Evolutionary conservation across 1,139 yeast species (phyloP), one percentile per base, ranked within the genome.

Genomic region (Nakaseomyces sp.): DNA sequence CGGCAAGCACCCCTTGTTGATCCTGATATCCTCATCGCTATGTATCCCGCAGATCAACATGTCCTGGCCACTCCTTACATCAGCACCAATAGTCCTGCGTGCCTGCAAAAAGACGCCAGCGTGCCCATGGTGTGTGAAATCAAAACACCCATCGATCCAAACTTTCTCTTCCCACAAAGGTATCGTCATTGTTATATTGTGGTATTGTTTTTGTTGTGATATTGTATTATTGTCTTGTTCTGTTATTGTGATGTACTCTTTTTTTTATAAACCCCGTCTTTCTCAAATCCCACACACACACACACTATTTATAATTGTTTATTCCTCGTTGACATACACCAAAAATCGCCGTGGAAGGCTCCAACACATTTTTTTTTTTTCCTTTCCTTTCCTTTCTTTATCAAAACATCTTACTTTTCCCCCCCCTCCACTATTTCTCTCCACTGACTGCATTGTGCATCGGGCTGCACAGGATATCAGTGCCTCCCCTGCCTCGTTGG

Each of bases 71-170:
- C 36, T 16, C 12, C 18, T 32, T 6, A 32, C 36, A 17, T 18
- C 36, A 5, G 24, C 22, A 18, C 48, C 42, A 20, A 56, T 53
- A n/a, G 61, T 56, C 33, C 56, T 51, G 22, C 61, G 76, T 1
- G 98, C 96, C 61, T 91, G 98, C 46, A 86, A 68, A 76, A 91
- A 79, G 20, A 97, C 98, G 17, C 96, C 96, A 1, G 96, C 95
- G 57, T 91, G 98, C 31, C 91, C 98, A 58, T 91, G 97, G 61
- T 91, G 98, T 32, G 95, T 87, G 67, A 91, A 91, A 63, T 91
- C 98, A 66, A 91, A 91, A 60, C 98, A 91, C 0, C 98, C 98
- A 61, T 91, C 98, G 35, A 91, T 79, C 98, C 97, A 91, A 50
- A 88, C 80, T 37, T 71, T 44, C 26, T 38, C 26, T 7, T 26